Conservation (phyloP, 495 filamentous ascomycete species). For the Pyrenula aspistea region DNA sequence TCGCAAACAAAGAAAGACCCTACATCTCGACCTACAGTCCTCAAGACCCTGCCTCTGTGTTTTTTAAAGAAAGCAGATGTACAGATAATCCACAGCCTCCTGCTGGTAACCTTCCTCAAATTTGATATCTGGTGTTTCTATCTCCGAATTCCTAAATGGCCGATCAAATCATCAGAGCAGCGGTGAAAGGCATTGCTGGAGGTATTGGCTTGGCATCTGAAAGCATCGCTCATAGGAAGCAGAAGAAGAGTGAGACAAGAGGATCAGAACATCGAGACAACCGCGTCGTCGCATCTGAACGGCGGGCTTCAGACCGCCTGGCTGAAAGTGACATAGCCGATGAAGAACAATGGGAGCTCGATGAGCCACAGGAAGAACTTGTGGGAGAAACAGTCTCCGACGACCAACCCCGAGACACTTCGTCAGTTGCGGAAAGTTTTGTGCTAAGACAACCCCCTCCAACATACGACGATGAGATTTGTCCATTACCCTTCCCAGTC, state of each 20-base stretch:
- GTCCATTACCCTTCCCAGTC: constrained; percentile 25
- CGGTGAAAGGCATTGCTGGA: constrained; percentile 13
- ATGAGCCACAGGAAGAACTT: constrained; percentile 31
- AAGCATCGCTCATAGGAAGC: constrained; percentile 22
- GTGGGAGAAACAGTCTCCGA: constrained; percentile 1
- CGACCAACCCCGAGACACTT: constrained; percentile 3
- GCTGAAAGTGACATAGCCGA: constrained; percentile 8
- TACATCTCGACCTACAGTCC: too few relatives aligned
- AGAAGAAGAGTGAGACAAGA: constrained; percentile 18
- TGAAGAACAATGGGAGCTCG: constrained; percentile 37
- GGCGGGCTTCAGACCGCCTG: constrained; percentile 8
- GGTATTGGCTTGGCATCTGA: constrained; percentile 40
- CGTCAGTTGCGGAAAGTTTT: constrained; percentile 11
- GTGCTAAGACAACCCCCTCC: constrained; percentile 8
- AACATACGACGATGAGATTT: background rate
- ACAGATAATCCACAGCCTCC: too few relatives aligned
- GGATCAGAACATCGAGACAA: constrained; percentile 3
- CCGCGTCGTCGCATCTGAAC: constrained; percentile 9
- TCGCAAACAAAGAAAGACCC: too few relatives aligned
- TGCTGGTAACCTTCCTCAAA: too few relatives aligned
- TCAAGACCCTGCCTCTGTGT: too few relatives aligned
- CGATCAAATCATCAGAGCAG: background rate
- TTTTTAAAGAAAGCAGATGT: too few relatives aligned
- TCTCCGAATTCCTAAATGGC: background rate
- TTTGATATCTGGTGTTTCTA: too few relatives aligned